Evolutionary conservation across 768 basidiomycete genomes (phyloP).

Genomic region (Trametes cubensis): DNA sequence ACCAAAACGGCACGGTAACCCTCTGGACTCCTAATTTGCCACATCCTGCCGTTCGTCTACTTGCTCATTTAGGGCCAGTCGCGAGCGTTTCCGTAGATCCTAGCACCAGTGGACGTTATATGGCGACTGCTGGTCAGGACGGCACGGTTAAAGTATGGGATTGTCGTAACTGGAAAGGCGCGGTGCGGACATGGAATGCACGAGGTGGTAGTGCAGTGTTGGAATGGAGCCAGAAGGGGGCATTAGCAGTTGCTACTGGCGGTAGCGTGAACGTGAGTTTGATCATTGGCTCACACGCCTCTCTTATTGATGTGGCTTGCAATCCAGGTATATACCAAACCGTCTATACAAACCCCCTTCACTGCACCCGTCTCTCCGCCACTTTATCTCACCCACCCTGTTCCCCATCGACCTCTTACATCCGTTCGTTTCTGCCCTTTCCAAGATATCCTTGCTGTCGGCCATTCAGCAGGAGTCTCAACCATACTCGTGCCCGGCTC

Average conservation of each 20-base stretch:
- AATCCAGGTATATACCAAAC: constrained; percentile 69
- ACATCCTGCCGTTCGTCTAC: constrained; percentile 87
- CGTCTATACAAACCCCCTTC: constrained; percentile 62
- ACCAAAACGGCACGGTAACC: constrained; percentile 93
- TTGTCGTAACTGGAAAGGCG: constrained; percentile 91
- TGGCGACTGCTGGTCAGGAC: constrained; percentile 89
- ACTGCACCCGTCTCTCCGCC: constrained; percentile 60
- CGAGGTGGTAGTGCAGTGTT: constrained; percentile 69
- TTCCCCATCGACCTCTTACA: constrained; percentile 76
- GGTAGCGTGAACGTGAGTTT: constrained; percentile 77
- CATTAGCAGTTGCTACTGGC: constrained; percentile 78
- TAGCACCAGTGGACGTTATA: constrained; percentile 82
- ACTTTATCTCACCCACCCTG: constrained; percentile 85
- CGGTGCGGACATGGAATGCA: constrained; percentile 76
- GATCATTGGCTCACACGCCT: not conserved
- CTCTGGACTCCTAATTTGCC: constrained; percentile 96
- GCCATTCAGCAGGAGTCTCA: constrained; percentile 78
- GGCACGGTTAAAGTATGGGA: constrained; percentile 96
- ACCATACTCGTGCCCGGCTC: constrained; percentile 88
- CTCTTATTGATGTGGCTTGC: constrained; percentile 3
- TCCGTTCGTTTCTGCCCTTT: constrained; percentile 86
- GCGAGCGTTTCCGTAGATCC: constrained; percentile 81
- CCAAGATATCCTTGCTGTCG: constrained; percentile 81
- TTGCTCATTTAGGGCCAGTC: constrained; percentile 90
- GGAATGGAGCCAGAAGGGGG: constrained; percentile 86